Evolutionary conservation across 306 rosid species (phyloP).

Genomic region (Urtica urens): DNA sequence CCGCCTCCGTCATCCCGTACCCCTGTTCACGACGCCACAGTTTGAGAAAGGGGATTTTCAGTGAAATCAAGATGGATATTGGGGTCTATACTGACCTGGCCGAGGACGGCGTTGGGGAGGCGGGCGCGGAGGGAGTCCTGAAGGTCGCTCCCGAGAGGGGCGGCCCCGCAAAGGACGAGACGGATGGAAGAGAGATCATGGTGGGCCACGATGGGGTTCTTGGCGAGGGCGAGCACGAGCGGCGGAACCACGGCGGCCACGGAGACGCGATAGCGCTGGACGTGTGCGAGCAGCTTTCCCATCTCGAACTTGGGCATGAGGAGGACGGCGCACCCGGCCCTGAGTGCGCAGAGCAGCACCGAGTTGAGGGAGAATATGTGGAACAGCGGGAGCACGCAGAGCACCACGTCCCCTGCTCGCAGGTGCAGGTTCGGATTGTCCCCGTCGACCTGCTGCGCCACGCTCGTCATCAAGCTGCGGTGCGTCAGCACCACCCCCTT

Average conservation of each 20-base stretch:
- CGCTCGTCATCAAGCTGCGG: slow-evolving; percentile 55
- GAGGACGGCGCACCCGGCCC: slow-evolving; percentile 54
- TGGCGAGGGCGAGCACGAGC: slow-evolving; percentile 59
- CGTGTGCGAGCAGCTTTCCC: slow-evolving; percentile 35
- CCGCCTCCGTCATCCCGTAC: slow-evolving; percentile 97
- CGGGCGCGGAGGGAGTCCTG: slow-evolving; percentile 51
- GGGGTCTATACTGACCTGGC: slow-evolving; percentile 43
- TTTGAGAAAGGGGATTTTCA: neutral
- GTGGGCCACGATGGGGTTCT: slow-evolving; percentile 54
- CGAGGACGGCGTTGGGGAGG: slow-evolving; percentile 61
- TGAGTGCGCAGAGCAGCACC: slow-evolving; percentile 44
- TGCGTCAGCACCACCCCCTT: slow-evolving; percentile 79
- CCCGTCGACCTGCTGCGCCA: slow-evolving; percentile 86
- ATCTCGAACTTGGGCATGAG: slow-evolving; percentile 79
- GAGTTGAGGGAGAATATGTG: slow-evolving; percentile 71
- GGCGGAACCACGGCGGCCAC: slow-evolving; percentile 91
- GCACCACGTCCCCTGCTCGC: slow-evolving; percentile 41
- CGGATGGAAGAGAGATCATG: slow-evolving; percentile 60
- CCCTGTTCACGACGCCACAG: too few relatives aligned
- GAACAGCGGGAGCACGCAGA: slow-evolving; percentile 79
- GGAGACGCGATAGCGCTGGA: slow-evolving; percentile 42
- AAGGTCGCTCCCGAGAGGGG: slow-evolving; percentile 79
- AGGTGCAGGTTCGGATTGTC: slow-evolving; percentile 66
- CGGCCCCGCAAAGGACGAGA: slow-evolving; percentile 65
- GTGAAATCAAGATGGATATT: neutral